phyloP scores from a whole-genome alignment of 176 grass and related monocot species.

The Carex pumila region DNA sequence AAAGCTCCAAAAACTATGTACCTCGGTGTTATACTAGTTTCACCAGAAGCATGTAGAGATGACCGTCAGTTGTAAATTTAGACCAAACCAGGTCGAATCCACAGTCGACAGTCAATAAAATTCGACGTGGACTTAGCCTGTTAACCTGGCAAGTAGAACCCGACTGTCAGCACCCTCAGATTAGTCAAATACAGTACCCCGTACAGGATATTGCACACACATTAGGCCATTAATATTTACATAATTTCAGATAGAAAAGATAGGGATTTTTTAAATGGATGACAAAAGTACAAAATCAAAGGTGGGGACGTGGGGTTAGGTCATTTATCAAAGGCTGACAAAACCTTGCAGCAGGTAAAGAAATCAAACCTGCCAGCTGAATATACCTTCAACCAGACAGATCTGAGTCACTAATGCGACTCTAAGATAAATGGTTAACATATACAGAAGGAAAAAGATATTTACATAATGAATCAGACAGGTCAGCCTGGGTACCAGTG shows the following conservation, averaged over 20 bases:
- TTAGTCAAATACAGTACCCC: not conserved
- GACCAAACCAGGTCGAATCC: not conserved
- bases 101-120: too few relatives aligned
- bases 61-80: not conserved
- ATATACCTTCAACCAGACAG: not conserved
- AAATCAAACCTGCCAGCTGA: not conserved
- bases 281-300: not conserved
- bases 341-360: not conserved
- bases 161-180: not conserved
- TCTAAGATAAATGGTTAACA: not conserved
- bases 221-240: not conserved
- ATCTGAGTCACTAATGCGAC: not conserved
- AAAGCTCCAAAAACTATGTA: not conserved
- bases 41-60: conserved; percentile 1
- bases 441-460: not conserved
- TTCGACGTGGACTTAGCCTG: too few relatives aligned
- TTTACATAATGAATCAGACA: conserved; percentile 4
- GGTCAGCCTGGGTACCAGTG: not conserved
- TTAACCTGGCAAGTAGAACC: not conserved
- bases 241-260: not conserved
- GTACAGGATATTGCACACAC: not conserved
- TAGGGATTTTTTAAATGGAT: not conserved
- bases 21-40: not conserved
- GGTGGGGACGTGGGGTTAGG: not conserved
- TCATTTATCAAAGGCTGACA: not conserved